Conservation (phyloP, 2,329 filamentous ascomycete species). For the Fusarium sp. region DNA sequence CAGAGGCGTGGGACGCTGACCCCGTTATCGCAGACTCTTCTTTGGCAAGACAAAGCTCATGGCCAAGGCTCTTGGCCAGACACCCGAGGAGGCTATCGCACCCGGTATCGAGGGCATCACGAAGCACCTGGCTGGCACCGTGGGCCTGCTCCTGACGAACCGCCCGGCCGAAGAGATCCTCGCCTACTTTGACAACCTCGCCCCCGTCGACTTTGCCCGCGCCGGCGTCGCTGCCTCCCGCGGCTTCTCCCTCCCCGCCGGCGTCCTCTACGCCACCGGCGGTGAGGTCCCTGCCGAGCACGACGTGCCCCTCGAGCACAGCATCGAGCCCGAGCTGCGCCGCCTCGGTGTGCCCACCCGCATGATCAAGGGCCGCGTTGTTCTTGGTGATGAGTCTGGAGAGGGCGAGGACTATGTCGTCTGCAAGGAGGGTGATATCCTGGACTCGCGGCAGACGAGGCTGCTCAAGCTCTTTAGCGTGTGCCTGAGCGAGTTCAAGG, state of each 20-base stretch:
- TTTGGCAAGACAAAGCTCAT: conserved; percentile 99
- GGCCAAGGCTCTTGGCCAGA: conserved; percentile 90
- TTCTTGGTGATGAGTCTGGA: conserved; percentile 72
- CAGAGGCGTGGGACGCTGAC: neutral
- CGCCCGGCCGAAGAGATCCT: conserved; percentile 75
- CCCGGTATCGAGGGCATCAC: conserved; percentile 79
- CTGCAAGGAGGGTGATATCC: conserved; percentile 84
- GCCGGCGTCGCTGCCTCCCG: conserved; percentile 82
- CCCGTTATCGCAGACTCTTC: conserved; percentile 75
- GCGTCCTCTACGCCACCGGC: conserved; percentile 82
- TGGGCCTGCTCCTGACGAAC: conserved; percentile 92
- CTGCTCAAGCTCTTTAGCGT: conserved; percentile 94
- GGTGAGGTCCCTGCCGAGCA: conserved; percentile 84
- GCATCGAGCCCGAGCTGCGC: conserved; percentile 89
- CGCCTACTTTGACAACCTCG: conserved; percentile 78
- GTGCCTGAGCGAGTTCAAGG: conserved; percentile 89
- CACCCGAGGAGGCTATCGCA: conserved; percentile 81
- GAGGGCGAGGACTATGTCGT: conserved; percentile 74
- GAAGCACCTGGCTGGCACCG: conserved; percentile 80
- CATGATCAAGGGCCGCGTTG: conserved; percentile 88
- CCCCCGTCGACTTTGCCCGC: conserved; percentile 89
- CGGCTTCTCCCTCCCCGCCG: conserved; percentile 83
- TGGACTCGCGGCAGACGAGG: conserved; percentile 93
- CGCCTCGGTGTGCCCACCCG: conserved; percentile 91
- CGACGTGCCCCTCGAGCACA: conserved; percentile 89